Base-by-base conservation (phyloP, 768 basidiomycete genomes). In the Termitomyces sp. region DNA sequence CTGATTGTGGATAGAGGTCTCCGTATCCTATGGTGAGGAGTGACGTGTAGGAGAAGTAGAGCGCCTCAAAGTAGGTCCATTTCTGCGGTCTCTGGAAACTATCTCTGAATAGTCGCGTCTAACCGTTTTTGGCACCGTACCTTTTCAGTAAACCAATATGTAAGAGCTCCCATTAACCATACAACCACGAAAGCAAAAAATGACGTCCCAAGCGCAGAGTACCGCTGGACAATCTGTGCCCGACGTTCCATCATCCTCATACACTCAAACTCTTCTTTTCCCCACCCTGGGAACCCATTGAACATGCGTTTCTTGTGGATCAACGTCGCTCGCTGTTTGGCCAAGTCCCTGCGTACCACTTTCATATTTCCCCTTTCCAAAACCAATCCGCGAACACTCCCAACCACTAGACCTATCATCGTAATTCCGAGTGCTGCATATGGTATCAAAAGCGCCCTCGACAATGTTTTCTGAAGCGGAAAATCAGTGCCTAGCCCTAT, bases 1-100 rank as follows among this genome's bases (percentile, higher is more conserved):
- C 60, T 1, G 73, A 71, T 7, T 50, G 54, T 1, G 74, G 73
- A 32, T 60, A 71, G 48, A 73, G 70, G 45, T 77, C 74, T 12
- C 76, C 73, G 52, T 74, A 76, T 0, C 75, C 73, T 38, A 77
- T 72, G 0, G 75, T 77, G n/a, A 72, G 57, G 7, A 76, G 70
- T 15, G 71, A 60, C 2, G 68, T 70, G 52, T 73, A 77, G 15
- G 67, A 63, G 56, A 76, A 76, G 56, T 73, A 77, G 1, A 77
- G 60, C 3, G 74, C 60, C 32, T 70, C 61, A 7, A 70, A 67
- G 58, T 73, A 76, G 5, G 73, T 70, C 72, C 69, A 74, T 3
- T 56, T 50, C 48, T 69, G 69, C 2, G 59, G 53, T 39, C 61
- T 62, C 66, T 71, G 25, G 1, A 33, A 18, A 40, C n/a, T n/a